Evolutionary conservation across 2,329 filamentous ascomycete genomes (phyloP).

Genomic region (Rutstroemia sydowiana): DNA sequence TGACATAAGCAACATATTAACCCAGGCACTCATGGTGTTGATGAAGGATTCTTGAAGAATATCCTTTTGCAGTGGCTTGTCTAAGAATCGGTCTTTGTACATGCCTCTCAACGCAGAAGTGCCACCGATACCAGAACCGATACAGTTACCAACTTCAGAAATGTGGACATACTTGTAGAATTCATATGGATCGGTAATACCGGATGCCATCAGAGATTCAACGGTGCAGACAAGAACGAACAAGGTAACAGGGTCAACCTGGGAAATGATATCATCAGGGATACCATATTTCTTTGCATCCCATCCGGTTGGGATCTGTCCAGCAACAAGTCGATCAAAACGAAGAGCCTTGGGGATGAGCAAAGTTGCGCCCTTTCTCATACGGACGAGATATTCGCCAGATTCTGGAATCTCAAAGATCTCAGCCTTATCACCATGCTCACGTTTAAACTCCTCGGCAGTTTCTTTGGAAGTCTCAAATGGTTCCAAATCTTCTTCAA

Average conservation of each 20-base stretch:
- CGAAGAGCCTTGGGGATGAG: constrained; percentile 95
- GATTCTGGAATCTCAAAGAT: constrained; percentile 92
- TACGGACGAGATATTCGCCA: constrained; percentile 86
- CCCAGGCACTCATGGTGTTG: constrained; percentile 99
- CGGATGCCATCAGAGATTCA: constrained; percentile 81
- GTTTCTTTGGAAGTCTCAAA: constrained; percentile 98
- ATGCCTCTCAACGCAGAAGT: constrained; percentile 87
- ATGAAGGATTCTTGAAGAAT: constrained; percentile 99
- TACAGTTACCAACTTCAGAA: constrained; percentile 95
- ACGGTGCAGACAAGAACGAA: constrained; percentile 92
- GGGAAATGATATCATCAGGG: constrained; percentile 93
- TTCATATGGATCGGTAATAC: constrained; percentile 98
- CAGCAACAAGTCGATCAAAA: constrained; percentile 95
- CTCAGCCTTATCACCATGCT: constrained; percentile 96
- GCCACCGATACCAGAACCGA: constrained; percentile 97
- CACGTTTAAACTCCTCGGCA: constrained; percentile 91
- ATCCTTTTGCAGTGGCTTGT: constrained; percentile 96
- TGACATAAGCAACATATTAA: constrained; percentile 97
- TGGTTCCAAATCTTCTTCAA: constrained; percentile 92
- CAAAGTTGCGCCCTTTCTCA: constrained; percentile 91
- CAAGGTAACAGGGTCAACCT: constrained; percentile 93
- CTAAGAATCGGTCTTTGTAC: constrained; percentile 96
- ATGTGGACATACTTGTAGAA: constrained; percentile 99
- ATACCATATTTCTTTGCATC: constrained; percentile 94
- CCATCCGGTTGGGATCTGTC: constrained; percentile 96